Conservation (phyloP, 352 stramenopile genomes). For the Aphanomyces invadans region DNA sequence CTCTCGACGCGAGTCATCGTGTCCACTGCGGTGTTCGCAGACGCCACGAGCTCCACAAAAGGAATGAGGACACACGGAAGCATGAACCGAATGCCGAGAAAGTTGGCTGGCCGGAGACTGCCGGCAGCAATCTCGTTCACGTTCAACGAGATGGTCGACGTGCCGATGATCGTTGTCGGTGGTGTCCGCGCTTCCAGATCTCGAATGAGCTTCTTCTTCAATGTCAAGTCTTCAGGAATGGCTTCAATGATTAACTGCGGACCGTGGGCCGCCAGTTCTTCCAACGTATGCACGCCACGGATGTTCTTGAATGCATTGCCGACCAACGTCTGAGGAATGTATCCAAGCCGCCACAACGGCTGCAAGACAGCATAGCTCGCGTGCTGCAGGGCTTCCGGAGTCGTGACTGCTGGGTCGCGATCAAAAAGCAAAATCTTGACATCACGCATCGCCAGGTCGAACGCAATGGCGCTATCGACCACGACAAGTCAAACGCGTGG, state of each 20-base stretch:
- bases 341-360: constrained; percentile 60
- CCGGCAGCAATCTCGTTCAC: constrained; percentile 38
- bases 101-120: constrained; percentile 37
- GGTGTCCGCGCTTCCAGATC: constrained; percentile 49
- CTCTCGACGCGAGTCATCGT: constrained; percentile 39
- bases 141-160: constrained; percentile 50
- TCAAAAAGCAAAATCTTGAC: constrained; percentile 54
- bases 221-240: constrained; percentile 53
- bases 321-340: constrained; percentile 70
- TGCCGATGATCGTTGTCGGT: constrained; percentile 47
- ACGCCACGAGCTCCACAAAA: constrained; percentile 49
- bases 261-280: constrained; percentile 37
- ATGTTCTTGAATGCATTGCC: constrained; percentile 48
- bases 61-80: constrained; percentile 56
- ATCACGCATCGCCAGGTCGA: constrained; percentile 58
- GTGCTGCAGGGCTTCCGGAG: constrained; percentile 27
- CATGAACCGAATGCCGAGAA: constrained; percentile 69
- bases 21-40: constrained; percentile 32
- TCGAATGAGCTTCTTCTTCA: constrained; percentile 55
- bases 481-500: neutral
- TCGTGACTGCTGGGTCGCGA: constrained; percentile 35
- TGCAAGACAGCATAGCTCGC: constrained; percentile 40
- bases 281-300: constrained; percentile 37
- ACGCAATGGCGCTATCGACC: constrained; percentile 41
- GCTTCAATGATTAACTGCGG: constrained; percentile 48